Percentiles rank a stretch among this genome's conserved stretches.
Evolutionary conservation across 2,329 filamentous ascomycete genomes (phyloP).

Genomic region (Spiromastix sp.): DNA sequence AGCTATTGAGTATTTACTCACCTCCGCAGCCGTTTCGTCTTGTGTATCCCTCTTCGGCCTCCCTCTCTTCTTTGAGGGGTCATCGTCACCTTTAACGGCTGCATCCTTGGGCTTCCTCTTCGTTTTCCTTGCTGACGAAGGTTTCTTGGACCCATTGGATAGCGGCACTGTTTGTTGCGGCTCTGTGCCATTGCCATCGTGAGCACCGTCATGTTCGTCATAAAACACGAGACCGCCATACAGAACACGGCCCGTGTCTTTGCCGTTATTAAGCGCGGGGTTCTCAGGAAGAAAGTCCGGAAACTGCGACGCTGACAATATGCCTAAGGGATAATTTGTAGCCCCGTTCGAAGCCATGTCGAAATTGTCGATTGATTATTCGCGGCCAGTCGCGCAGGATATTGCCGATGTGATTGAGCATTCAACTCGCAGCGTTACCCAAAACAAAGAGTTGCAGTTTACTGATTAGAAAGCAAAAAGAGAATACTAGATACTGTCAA

Average conservation of each 20-base stretch:
- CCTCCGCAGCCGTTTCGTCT: conserved; percentile 68
- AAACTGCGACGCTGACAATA: not conserved
- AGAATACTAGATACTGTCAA: no score
- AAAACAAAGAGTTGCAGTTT: no score
- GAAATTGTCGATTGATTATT: not conserved
- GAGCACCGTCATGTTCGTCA: not conserved
- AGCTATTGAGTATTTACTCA: conserved; percentile 41
- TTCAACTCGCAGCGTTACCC: no score
- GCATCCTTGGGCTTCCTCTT: not conserved
- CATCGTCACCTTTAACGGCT: not conserved
- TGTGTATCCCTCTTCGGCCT: conserved; percentile 65
- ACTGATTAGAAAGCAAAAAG: no score
- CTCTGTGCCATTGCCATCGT: not conserved
- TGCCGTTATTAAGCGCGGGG: not conserved
- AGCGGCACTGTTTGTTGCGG: not conserved
- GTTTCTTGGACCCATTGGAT: not conserved
- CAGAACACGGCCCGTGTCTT: not conserved
- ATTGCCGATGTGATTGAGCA: not conserved
- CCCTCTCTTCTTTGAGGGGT: conserved; percentile 48
- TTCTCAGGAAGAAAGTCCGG: not conserved
- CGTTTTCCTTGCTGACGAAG: not conserved
- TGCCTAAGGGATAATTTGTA: not conserved
- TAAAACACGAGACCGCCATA: not conserved
- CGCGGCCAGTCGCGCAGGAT: not conserved
- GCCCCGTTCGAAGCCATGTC: not conserved